Evolutionary conservation across 148 eudicot species (phyloP), one percentile per base, ranked within the genome.

Genomic region (Vaccinium darrowii): DNA sequence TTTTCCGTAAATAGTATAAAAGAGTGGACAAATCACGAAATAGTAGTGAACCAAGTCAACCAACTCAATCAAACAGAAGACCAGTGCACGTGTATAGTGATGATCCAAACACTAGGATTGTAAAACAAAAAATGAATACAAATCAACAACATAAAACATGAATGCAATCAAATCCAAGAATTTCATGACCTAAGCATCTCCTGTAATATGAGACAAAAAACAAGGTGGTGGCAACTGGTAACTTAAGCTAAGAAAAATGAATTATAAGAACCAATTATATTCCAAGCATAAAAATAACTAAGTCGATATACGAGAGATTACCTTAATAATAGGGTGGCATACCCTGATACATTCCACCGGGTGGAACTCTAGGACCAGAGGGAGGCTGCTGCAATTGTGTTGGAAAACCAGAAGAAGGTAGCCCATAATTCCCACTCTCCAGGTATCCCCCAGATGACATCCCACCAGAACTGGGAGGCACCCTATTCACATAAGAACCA

Each of bases 251-350:
- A 56, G 2, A 57, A 7, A 30, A 16, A 9, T 49, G 57, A 4
- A 33, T 10, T 43, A 53, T 7, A 3, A 25, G 1, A 5, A 5
- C 16, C 1, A 23, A 16, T 19, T 8, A 23, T 25, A 50, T 27
- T 25, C 33, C n/a, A 51, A 30, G 51, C 49, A 67, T 14, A 15
- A 43, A 67, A 12, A 15, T 11, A 52, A 52, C 51, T 52, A 23
- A 33, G 80, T 51, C 13, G 8, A 80, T 60, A 13, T 56, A 43
- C 23, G 85, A 69, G 18, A 53, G 8, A 79, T 86, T 91, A 95
- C 99, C 99, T 94, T 88, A 93, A 82, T 90, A 95, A 85, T 93
- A 94, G 58, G 97, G 98, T 14, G 97, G 99, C 90, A 90, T 87
- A 73, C 97, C 92, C 82, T 90, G 98, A 81, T 92, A 95, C 94